Evolutionary conservation across 768 basidiomycete species (phyloP).

Genomic region (Leccinum aurantiacum): DNA sequence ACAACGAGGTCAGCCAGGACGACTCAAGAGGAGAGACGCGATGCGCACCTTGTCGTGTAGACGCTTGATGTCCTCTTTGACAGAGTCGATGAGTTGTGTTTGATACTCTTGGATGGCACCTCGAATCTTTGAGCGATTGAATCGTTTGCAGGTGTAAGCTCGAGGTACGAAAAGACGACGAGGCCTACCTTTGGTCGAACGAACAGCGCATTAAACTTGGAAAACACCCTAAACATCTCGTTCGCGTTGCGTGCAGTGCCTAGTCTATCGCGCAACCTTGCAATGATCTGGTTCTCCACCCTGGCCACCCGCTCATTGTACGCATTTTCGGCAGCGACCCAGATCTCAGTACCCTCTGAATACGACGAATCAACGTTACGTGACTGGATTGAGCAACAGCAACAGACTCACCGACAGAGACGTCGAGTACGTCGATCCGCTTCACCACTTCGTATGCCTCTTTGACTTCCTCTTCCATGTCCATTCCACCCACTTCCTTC

Average conservation of each 20-base stretch:
- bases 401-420: slow-evolving; percentile 72
- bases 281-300: slow-evolving; percentile 98
- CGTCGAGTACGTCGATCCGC: slow-evolving; percentile 93
- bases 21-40: not conserved
- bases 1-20: slow-evolving; percentile 2
- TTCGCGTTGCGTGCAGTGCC: slow-evolving; percentile 97
- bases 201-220: slow-evolving; percentile 96
- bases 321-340: slow-evolving; percentile 95
- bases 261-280: slow-evolving; percentile 83
- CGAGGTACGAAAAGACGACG: not conserved
- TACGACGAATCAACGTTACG: slow-evolving; percentile 3
- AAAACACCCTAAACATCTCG: slow-evolving; percentile 99
- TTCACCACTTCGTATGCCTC: slow-evolving; percentile 97
- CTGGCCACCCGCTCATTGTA: slow-evolving; percentile 97
- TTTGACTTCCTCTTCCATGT: slow-evolving; percentile 97
- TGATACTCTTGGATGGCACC: slow-evolving; percentile 99
- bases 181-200: slow-evolving; percentile 84
- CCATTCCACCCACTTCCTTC: slow-evolving; percentile 83
- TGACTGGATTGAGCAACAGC: not conserved
- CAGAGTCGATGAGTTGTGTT: slow-evolving; percentile 96
- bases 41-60: slow-evolving; percentile 81
- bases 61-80: slow-evolving; percentile 96
- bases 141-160: not conserved
- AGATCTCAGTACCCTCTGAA: slow-evolving; percentile 93
- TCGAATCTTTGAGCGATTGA: slow-evolving; percentile 59